Base-by-base conservation (phyloP, 148 eudicot genomes). In the Suaeda aralocaspica region DNA sequence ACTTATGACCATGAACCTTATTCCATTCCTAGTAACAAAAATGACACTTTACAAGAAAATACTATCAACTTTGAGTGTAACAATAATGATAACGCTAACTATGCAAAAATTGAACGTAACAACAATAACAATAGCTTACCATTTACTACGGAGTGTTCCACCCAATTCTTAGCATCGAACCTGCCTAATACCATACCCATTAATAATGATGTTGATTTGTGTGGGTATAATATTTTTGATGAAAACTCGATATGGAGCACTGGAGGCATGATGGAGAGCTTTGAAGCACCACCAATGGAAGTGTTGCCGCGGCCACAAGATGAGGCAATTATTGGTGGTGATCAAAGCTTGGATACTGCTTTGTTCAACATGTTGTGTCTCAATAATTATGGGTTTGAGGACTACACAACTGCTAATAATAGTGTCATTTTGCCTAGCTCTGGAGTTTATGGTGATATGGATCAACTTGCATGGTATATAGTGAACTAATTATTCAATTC, bases 381-480 rank as follows among this genome's bases (percentile, higher is more conserved):
- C 50, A 71, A 36, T 36, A 36, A 68, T 21, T 60, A 34, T 59
- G 71, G 72, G 2, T 59, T 75, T 46, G 72, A 39, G 8, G 66
- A 74, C 9, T 29, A 50, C 45, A 28, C 46, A 5, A 13, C n/a
- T 19, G 13, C 36, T n/a, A 51, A n/a, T 19, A 19, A 49, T n/a
- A 51, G 25, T 6, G 19, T 33, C 14, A 39, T 52, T 31, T 5
- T 60, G 34, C 30, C 67, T 0, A 55, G 59, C 15, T 3, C 51
- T 12, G 30, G n/a, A 29, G 9, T 59, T 24, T 75, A 75, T 68
- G 72, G 50, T 6, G 52, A 30, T 64, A 68, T 75, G 59, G 78
- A 75, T 6, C 67, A 68, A 59, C 34, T 58, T 49, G 45, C 51
- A 50, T 75, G 78, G 78, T 65, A n/a, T n/a, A n/a, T n/a, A n/a